Base-by-base conservation (phyloP, 768 basidiomycete species). In the Omphalotus guepiniiformis region DNA sequence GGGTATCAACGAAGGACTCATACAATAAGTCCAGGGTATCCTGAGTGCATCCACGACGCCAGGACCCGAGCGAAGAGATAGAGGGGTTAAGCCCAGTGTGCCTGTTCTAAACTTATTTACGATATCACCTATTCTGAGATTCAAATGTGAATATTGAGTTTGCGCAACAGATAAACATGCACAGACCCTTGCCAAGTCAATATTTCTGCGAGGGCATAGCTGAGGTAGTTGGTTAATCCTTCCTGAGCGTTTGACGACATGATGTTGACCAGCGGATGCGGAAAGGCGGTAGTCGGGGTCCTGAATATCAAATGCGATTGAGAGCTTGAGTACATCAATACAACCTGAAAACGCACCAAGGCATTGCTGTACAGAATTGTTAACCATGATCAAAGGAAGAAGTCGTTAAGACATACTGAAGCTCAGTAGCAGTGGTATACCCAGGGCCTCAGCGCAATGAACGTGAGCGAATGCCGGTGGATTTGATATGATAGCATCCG, bases 391-490 rank as follows among this genome's bases (percentile, higher is more conserved):
- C 2, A 11, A 37, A 35, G 12, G 23, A 27, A 35, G 12, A 36
- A 8, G 12, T 5, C 12, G 6, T 8, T 59, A 34, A 12, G 22
- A 67, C 76, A 50, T 47, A 82, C 79, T 82, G 58, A 83, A 82
- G 40, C 72, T 75, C 53, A 82, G 58, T 32, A 76, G 65, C 7
- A 82, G 59, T 2, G 79, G 80, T 21, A 82, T 68, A 1, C 81
- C 81, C 3, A 83, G 59, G 6, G 80, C 80, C 56, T 85, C 81
- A 2, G 82, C 82, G 42, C 81, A 77, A 50, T 83, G 82, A 3
- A 82, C 61, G 62, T 83, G 81, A 1, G 77, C 82, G 51, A 85
- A 85, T 4, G 78, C 70, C 0, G 83, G 83, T 15, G 83, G 83
- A 57, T 85, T 85, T 26, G 76, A 76, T 39, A 85, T 82, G 37